phyloP scores from a whole-genome alignment of 2,329 filamentous ascomycete genomes.

The Echinosphaeria canescens region DNA sequence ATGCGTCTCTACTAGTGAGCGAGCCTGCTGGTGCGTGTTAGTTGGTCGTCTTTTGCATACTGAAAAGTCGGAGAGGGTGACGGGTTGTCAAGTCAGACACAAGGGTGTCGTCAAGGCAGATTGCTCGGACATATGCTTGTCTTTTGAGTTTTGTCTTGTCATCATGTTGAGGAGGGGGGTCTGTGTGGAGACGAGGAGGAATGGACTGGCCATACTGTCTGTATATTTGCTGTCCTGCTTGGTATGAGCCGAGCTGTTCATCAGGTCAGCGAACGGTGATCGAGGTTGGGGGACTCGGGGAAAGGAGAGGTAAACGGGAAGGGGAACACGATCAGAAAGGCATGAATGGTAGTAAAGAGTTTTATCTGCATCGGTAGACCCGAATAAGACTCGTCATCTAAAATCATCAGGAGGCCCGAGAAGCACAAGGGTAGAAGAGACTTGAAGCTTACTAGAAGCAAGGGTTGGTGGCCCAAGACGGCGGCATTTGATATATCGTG shows the following conservation, averaged over 20 bases:
- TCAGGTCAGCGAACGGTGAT: too few species aligned
- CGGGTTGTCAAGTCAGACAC: constrained; percentile 21
- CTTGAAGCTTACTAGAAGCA: neutral
- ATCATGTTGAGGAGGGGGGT: too few species aligned
- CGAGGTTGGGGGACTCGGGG: too few species aligned
- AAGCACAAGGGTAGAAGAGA: neutral
- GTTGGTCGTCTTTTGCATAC: too few species aligned
- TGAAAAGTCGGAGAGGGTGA: too few species aligned
- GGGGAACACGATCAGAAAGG: constrained; percentile 29
- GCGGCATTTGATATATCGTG: too few species aligned
- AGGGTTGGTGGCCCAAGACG: neutral
- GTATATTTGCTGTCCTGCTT: constrained; percentile 1
- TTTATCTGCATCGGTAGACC: constrained; percentile 50
- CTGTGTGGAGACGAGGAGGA: too few species aligned
- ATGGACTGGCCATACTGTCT: constrained; percentile 1
- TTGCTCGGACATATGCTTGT: constrained; percentile 99
- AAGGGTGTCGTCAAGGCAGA: constrained; percentile 26
- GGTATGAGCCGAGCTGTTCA: constrained; percentile 1
- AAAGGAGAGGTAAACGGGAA: too few species aligned
- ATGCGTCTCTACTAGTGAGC: too few species aligned
- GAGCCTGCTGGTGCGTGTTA: too few species aligned
- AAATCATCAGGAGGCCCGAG: constrained; percentile 21
- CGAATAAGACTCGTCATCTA: constrained; percentile 68
- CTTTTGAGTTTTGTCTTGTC: constrained; percentile 16
- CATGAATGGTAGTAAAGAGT: constrained; percentile 55